Evolutionary conservation across 73 alveolate species (phyloP).

Genomic region (Stentor roeselii): DNA sequence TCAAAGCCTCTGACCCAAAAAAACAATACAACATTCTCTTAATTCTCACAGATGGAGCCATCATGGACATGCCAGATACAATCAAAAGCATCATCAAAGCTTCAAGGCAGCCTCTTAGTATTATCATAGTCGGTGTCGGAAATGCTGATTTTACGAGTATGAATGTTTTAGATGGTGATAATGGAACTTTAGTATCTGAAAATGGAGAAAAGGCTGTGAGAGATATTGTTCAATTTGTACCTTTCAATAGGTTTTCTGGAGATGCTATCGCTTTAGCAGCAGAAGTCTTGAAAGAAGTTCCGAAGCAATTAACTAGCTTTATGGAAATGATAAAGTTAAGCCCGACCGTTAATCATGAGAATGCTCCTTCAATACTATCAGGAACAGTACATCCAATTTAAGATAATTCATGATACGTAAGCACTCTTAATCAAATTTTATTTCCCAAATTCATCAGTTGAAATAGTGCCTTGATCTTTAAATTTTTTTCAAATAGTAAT

Average conservation of each 20-base stretch:
- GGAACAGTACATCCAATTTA: too few relatives aligned
- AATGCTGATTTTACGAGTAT: conserved; percentile 62
- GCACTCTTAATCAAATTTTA: too few relatives aligned
- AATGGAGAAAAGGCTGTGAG: conserved; percentile 62
- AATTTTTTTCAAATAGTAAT: too few relatives aligned
- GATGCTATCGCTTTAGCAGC: conserved; percentile 69
- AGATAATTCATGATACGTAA: too few relatives aligned
- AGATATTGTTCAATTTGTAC: conserved; percentile 84
- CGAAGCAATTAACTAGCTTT: too few relatives aligned
- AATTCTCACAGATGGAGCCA: conserved; percentile 89
- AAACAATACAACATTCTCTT: conserved; percentile 41
- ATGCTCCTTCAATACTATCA: too few relatives aligned
- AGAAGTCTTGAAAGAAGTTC: conserved; percentile 94
- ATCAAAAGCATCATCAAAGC: conserved; percentile 69
- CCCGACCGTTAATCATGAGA: too few relatives aligned
- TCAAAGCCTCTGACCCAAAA: conserved; percentile 36
- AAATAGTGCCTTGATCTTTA: too few relatives aligned
- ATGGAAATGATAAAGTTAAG: too few relatives aligned
- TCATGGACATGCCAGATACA: conserved; percentile 79
- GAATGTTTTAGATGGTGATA: conserved; percentile 79
- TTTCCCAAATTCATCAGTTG: too few relatives aligned
- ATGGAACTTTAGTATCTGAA: conserved; percentile 38
- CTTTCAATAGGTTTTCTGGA: conserved; percentile 64
- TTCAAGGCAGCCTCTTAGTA: conserved; percentile 69
- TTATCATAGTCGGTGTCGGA: conserved; percentile 83